Percentiles rank a stretch among this genome's conserved stretches.
Evolutionary conservation across 768 basidiomycete species (phyloP).

Genomic region (Galerina sulciceps): DNA sequence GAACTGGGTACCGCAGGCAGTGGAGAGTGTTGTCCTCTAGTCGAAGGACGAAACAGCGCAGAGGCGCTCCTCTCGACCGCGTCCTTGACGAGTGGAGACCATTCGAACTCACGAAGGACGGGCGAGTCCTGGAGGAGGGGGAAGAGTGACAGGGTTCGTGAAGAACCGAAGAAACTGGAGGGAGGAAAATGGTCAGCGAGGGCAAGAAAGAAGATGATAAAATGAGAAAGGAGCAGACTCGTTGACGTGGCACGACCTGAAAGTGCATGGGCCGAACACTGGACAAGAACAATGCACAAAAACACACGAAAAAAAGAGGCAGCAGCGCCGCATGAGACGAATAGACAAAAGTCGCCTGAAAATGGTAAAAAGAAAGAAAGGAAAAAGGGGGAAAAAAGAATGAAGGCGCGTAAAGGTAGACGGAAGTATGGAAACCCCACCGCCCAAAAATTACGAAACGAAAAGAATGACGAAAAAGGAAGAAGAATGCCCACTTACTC

Average conservation of each 20-base stretch:
- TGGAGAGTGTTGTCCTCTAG: too few relatives aligned
- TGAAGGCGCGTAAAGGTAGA: too few relatives aligned
- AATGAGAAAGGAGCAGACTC: too few relatives aligned
- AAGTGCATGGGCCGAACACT: too few relatives aligned
- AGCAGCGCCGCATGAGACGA: too few relatives aligned
- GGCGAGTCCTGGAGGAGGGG: constrained; percentile 49
- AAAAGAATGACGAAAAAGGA: neutral
- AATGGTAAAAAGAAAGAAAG: neutral
- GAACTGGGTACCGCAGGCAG: too few relatives aligned
- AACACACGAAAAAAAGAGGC: too few relatives aligned
- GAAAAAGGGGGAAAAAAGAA: neutral
- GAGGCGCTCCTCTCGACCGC: constrained; percentile 54
- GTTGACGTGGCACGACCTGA: too few relatives aligned
- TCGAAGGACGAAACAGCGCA: constrained; percentile 37
- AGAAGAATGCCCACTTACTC: constrained; percentile 37
- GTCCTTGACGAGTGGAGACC: constrained; percentile 55
- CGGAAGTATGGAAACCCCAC: neutral
- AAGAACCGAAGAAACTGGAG: constrained; percentile 47
- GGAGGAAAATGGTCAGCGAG: neutral
- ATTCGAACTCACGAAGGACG: constrained; percentile 51
- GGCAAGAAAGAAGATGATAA: too few relatives aligned
- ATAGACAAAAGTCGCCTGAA: too few relatives aligned
- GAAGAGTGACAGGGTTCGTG: constrained; percentile 45
- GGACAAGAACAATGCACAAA: too few relatives aligned
- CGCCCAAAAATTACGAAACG: neutral